Conservation (phyloP, 2,329 filamentous ascomycete species). For the Aureobasidium sp. region DNA sequence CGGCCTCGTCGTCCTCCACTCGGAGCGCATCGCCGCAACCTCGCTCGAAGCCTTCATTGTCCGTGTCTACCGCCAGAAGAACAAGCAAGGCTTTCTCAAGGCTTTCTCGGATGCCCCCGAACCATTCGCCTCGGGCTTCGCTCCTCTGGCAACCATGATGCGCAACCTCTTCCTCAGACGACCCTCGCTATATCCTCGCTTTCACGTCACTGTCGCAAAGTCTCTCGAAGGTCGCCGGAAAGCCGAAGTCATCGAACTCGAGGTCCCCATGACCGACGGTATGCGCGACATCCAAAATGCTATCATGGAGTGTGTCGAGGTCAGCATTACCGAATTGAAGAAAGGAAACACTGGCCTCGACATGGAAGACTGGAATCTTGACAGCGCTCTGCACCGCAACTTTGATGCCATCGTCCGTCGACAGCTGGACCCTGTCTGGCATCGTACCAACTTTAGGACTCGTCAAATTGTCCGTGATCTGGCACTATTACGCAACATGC, state of each 20-base stretch:
- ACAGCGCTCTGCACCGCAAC: constrained; percentile 84
- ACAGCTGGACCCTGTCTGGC: constrained; percentile 94
- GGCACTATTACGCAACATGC: constrained; percentile 71
- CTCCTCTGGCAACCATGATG: constrained; percentile 83
- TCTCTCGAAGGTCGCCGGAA: constrained; percentile 86
- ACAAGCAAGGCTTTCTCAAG: constrained; percentile 89
- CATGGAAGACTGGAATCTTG: constrained; percentile 94
- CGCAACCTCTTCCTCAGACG: constrained; percentile 85
- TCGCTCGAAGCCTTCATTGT: constrained; percentile 93
- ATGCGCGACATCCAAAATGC: constrained; percentile 94
- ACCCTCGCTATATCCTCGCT: constrained; percentile 84
- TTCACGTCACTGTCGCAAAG: constrained; percentile 83
- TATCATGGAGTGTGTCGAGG: constrained; percentile 91
- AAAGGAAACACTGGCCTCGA: constrained; percentile 85
- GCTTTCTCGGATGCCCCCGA: constrained; percentile 93
- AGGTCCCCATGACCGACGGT: constrained; percentile 88
- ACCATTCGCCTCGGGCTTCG: constrained; percentile 80
- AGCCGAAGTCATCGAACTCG: constrained; percentile 93
- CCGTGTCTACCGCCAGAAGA: constrained; percentile 87
- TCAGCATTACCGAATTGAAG: constrained; percentile 87
- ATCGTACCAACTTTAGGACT: constrained; percentile 90
- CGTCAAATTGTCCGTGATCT: constrained; percentile 90
- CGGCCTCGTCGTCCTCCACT: constrained; percentile 79
- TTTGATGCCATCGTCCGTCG: constrained; percentile 84
- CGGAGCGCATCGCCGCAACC: constrained; percentile 76